Percentiles rank a stretch among this genome's conserved stretches.
phyloP scores from a whole-genome alignment of 2,329 filamentous ascomycete genomes.

The Colletotrichum zoysiae region DNA sequence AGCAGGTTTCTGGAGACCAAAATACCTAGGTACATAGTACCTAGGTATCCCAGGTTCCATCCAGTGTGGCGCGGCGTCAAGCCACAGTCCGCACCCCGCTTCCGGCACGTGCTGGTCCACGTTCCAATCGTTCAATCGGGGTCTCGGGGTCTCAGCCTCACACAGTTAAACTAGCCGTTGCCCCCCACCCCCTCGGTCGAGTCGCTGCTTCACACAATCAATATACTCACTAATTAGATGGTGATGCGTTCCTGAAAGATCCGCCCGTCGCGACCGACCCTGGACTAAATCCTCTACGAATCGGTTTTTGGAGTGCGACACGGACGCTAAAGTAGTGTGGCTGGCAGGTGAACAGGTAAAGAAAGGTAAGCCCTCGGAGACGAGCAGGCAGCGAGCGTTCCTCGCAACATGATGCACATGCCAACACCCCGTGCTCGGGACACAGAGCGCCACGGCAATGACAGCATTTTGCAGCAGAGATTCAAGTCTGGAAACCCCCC shows the following conservation, averaged over 20 bases:
- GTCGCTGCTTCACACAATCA: neutral
- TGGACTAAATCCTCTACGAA: neutral
- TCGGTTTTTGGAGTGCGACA: neutral
- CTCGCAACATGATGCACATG: conserved; percentile 16
- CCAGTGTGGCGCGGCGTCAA: conserved; percentile 2
- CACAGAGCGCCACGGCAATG: conserved; percentile 17
- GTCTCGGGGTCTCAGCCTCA: neutral
- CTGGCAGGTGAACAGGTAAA: conserved; percentile 11
- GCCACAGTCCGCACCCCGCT: conserved; percentile 8
- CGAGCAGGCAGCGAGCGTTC: neutral
- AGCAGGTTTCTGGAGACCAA: neutral
- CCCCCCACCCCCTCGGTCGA: neutral
- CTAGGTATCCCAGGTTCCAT: conserved; percentile 4
- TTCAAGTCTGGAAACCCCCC: conserved; percentile 19
- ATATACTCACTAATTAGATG: neutral
- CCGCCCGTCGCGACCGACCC: conserved; percentile 1
- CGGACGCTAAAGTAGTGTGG: conserved; percentile 5
- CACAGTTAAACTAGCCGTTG: neutral
- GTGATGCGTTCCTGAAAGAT: conserved; percentile 2
- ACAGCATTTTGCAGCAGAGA: conserved; percentile 27
- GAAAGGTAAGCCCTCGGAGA: neutral
- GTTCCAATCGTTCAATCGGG: conserved; percentile 8
- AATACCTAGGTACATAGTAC: too few relatives aligned
- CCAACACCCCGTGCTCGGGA: neutral
- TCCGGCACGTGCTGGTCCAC: neutral